These are phyloP conservation scores for Calonectria pseudoturangicola DNA, from an alignment of 2,329 filamentous ascomycete species.

Conservation along the genomic window DNA sequence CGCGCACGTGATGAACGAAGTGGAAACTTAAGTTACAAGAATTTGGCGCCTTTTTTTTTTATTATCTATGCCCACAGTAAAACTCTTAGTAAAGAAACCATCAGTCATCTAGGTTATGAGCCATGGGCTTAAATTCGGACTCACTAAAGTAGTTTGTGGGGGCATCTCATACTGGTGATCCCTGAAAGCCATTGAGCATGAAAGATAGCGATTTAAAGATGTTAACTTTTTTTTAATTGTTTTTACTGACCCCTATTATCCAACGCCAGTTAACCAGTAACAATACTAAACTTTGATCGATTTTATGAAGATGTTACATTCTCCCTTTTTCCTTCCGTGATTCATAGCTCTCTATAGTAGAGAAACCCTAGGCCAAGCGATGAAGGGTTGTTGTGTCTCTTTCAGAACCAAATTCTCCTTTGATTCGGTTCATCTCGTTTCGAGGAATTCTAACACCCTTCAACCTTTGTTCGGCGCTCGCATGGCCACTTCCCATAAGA, in stretches of 20 bases:
- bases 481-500: neutral
- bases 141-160: neutral
- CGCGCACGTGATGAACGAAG: slow-evolving; percentile 16
- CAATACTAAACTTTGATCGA: neutral
- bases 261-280: too few relatives aligned
- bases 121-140: neutral
- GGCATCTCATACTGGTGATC: neutral
- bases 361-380: neutral
- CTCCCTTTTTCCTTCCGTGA: neutral
- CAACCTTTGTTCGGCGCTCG: neutral
- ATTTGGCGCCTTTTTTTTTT: neutral
- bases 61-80: neutral
- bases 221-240: too few relatives aligned
- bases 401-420: neutral
- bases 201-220: too few relatives aligned
- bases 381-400: neutral
- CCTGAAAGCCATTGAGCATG: too few relatives aligned
- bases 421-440: neutral
- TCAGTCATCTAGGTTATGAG: slow-evolving; percentile 1
- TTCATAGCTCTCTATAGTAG: too few relatives aligned
- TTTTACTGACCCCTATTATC: too few relatives aligned
- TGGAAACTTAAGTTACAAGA: neutral
- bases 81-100: slow-evolving; percentile 20
- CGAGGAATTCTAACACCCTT: neutral
- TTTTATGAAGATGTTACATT: neutral